Evolutionary conservation across 495 filamentous ascomycete genomes (phyloP).

Genomic region (Neurospora sp.): DNA sequence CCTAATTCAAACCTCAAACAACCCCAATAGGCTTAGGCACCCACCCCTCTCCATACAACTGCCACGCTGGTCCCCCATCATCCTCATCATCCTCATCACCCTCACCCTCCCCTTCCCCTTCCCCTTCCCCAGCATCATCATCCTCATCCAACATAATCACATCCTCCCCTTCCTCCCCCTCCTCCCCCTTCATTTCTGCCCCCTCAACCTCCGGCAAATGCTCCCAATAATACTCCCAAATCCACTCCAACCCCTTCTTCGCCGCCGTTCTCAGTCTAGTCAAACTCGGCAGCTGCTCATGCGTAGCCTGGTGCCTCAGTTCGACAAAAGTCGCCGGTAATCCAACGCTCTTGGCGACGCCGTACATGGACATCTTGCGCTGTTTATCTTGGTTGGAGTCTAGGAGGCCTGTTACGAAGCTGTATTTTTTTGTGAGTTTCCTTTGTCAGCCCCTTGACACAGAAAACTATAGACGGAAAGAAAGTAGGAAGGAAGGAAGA

Average conservation of each 20-base stretch:
- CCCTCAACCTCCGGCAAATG: constrained; percentile 24
- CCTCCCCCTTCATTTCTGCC: neutral
- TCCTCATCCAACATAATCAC: constrained; percentile 5
- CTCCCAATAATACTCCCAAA: constrained; percentile 82
- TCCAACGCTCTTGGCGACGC: constrained; percentile 61
- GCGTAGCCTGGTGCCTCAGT: constrained; percentile 79
- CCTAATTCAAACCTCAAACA: constrained; percentile 18
- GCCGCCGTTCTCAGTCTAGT: constrained; percentile 56
- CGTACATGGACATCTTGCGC: constrained; percentile 73
- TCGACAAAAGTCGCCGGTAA: constrained; percentile 82
- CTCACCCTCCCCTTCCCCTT: constrained; percentile 1
- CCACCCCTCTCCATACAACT: constrained; percentile 45
- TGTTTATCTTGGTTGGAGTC: constrained; percentile 62
- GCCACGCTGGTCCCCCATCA: constrained; percentile 34
- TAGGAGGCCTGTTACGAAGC: constrained; percentile 85
- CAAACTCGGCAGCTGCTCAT: constrained; percentile 73
- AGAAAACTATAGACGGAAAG: too few species aligned
- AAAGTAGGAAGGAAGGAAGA: neutral
- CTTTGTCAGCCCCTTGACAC: too few species aligned
- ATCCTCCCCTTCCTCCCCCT: constrained; percentile 1
- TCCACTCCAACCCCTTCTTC: constrained; percentile 64
- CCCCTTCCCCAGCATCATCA: constrained; percentile 3
- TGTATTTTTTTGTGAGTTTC: constrained; percentile 18
- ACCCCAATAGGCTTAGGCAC: constrained; percentile 53
- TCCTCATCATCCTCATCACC: neutral